A percentile compares a stretch with the other conserved stretches of the same genome.
These are phyloP conservation scores for Phytophthora melonis DNA, from an alignment of 352 stramenopile genomes.

Conservation along the genomic window DNA sequence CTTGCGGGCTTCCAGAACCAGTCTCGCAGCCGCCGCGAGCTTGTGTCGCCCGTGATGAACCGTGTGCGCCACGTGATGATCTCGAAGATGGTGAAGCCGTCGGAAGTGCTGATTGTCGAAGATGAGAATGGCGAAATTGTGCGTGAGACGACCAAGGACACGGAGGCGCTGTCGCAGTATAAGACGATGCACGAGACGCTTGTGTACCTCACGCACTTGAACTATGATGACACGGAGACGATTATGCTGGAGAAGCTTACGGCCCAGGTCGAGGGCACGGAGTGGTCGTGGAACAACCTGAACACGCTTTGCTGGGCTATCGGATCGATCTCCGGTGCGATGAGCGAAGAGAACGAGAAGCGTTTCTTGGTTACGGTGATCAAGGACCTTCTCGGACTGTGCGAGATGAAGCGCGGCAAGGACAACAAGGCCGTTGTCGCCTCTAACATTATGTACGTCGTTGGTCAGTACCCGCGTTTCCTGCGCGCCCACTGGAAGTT, in stretches of 20 bases:
- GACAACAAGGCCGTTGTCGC: slow-evolving; percentile 99
- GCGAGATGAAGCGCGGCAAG: slow-evolving; percentile 98
- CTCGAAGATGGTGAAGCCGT: slow-evolving; percentile 99
- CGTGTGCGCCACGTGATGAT: slow-evolving; percentile 98
- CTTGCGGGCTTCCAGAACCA: slow-evolving; percentile 71
- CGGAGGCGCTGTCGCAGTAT: slow-evolving; percentile 99
- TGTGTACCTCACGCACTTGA: slow-evolving; percentile 99
- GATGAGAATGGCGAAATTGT: slow-evolving; percentile 98
- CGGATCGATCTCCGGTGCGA: slow-evolving; percentile 98
- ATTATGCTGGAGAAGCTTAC: slow-evolving; percentile 99
- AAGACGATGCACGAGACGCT: slow-evolving; percentile 99
- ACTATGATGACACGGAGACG: slow-evolving; percentile 99
- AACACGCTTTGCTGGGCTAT: slow-evolving; percentile 99
- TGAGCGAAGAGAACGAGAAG: slow-evolving; percentile 99
- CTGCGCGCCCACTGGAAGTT: slow-evolving; percentile 99
- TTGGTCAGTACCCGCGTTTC: slow-evolving; percentile 99
- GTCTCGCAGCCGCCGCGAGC: slow-evolving; percentile 62
- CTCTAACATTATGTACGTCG: slow-evolving; percentile 99
- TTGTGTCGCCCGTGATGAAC: slow-evolving; percentile 92
- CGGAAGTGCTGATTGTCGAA: slow-evolving; percentile 99
- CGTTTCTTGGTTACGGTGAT: slow-evolving; percentile 99
- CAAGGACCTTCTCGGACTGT: slow-evolving; percentile 98
- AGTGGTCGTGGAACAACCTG: slow-evolving; percentile 97
- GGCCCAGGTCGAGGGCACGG: slow-evolving; percentile 88
- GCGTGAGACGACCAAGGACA: slow-evolving; percentile 99